Conservation (phyloP, 441 rosid species). For the Melastoma candidum region DNA sequence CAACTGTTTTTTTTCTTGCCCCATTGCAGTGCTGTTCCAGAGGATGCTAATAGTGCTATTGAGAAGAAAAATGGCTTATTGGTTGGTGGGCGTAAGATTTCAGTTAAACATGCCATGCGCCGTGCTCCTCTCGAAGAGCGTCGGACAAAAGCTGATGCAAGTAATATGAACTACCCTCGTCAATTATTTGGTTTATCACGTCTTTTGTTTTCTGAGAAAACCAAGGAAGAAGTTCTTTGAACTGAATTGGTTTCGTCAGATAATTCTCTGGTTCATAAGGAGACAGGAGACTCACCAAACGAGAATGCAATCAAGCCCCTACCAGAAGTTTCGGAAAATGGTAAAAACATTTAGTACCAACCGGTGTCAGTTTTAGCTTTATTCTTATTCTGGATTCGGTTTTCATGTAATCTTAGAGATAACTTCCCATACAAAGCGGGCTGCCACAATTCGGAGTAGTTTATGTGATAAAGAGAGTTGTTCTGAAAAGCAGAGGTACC, state of each 20-base stretch:
- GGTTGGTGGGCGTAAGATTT: slow-evolving; percentile 74
- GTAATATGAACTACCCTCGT: slow-evolving; percentile 30
- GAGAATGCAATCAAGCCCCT: slow-evolving; percentile 28
- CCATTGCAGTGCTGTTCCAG: slow-evolving; percentile 62
- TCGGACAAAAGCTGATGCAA: slow-evolving; percentile 35
- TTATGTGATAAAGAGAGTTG: slow-evolving; percentile 56
- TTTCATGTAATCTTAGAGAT: slow-evolving; percentile 31
- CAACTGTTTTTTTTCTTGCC: background rate
- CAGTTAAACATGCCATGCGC: slow-evolving; percentile 73
- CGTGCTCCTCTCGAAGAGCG: slow-evolving; percentile 74
- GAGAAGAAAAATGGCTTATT: slow-evolving; percentile 60
- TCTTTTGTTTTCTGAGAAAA: slow-evolving; percentile 1
- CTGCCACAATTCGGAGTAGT: slow-evolving; percentile 29
- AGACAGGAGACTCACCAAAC: slow-evolving; percentile 18
- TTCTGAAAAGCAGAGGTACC: slow-evolving; percentile 84
- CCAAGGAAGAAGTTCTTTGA: background rate
- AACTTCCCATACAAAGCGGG: slow-evolving; percentile 34
- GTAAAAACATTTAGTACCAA: slow-evolving; percentile 8
- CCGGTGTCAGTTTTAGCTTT: slow-evolving; percentile 3
- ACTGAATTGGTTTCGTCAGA: slow-evolving; percentile 23
- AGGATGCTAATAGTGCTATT: slow-evolving; percentile 75
- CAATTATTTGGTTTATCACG: slow-evolving; percentile 10
- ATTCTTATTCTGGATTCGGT: slow-evolving; percentile 2
- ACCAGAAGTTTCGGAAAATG: slow-evolving; percentile 23
- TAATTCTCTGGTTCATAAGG: slow-evolving; percentile 21